Evolutionary conservation across 148 eudicot genomes (phyloP).

Genomic region (Rhododendron kiyosumense): DNA sequence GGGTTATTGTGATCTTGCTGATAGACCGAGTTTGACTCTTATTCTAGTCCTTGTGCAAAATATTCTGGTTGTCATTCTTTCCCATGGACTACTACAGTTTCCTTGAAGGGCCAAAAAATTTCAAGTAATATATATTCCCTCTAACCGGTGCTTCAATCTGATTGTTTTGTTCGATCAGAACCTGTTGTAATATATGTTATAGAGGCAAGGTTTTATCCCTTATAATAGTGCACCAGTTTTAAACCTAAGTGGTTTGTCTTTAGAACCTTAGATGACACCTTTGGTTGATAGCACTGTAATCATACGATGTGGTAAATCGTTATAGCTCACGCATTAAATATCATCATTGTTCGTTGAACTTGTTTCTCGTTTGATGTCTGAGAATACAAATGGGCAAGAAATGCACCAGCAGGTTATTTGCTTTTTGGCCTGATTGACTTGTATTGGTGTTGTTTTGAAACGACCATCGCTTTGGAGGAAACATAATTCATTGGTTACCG

Average conservation of each 20-base stretch:
- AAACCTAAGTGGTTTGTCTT: background rate
- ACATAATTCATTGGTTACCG: no score
- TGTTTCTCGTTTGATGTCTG: background rate
- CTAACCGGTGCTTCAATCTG: background rate
- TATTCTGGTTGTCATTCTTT: background rate
- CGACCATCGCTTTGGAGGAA: no score
- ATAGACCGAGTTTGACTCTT: background rate
- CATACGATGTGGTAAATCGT: background rate
- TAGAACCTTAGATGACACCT: background rate
- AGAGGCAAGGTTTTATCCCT: background rate
- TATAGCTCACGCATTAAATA: background rate
- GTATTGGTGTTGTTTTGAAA: background rate
- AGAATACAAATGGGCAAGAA: background rate
- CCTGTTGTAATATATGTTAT: background rate
- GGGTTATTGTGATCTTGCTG: background rate
- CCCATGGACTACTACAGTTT: background rate
- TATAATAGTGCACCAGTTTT: background rate
- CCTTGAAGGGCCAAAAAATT: background rate
- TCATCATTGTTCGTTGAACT: background rate
- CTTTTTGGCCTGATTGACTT: background rate
- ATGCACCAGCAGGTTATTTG: background rate
- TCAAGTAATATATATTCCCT: background rate
- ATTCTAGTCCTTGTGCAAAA: background rate
- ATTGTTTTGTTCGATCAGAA: background rate
- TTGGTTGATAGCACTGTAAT: background rate